Evolutionary conservation across 495 filamentous ascomycete species (phyloP).

Genomic region (Darksidea phi): DNA sequence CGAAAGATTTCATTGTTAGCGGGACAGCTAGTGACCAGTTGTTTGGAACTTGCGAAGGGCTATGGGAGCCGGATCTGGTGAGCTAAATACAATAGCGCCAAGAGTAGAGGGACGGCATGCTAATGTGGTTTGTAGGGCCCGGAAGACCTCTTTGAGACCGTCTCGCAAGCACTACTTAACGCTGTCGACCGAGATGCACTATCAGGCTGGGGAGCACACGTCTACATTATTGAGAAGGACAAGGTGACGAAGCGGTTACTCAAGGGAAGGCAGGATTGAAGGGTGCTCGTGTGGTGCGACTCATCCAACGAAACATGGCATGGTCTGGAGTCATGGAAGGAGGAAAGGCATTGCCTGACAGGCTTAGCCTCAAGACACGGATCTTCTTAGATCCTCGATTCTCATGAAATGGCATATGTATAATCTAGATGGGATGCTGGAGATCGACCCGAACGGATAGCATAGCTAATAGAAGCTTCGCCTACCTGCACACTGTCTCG

Average conservation of each 20-base stretch:
- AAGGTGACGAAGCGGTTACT: conserved; percentile 98
- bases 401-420: conserved; percentile 1
- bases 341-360: background rate
- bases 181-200: conserved; percentile 94
- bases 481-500: background rate
- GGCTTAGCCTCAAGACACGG: background rate
- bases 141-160: conserved; percentile 96
- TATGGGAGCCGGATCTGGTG: conserved; percentile 97
- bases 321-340: background rate
- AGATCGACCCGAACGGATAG: background rate
- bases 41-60: conserved; percentile 95
- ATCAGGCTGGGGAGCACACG: conserved; percentile 96
- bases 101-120: background rate
- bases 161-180: conserved; percentile 94
- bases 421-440: background rate
- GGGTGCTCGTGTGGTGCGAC: background rate
- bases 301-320: background rate
- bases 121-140: conserved; percentile 56
- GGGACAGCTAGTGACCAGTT: conserved; percentile 95
- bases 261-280: conserved; percentile 77
- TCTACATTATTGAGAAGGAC: conserved; percentile 99
- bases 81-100: conserved; percentile 33
- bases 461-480: background rate
- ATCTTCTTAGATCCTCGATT: background rate
- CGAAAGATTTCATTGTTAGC: conserved; percentile 97